Base-by-base conservation (phyloP, 75 land plant species). In the Larix kaempferi region DNA sequence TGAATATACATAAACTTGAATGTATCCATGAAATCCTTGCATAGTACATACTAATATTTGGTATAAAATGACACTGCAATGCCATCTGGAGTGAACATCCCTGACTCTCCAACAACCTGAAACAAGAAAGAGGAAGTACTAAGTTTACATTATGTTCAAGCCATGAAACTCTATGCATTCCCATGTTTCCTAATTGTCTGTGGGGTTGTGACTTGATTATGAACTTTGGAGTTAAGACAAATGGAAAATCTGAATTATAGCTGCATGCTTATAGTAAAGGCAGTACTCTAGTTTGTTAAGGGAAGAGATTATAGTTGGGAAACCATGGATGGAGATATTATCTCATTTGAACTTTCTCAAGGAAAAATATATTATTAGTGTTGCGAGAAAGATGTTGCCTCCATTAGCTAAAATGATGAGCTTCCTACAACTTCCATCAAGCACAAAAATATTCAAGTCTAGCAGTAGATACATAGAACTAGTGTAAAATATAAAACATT, bases 71-170 rank as follows among this genome's bases (percentile, higher is more conserved):
- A 3, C n/a, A 22, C 29, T 23, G 44, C 88, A 74, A 93, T 88
- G 78, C 93, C 97, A 62, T 84, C 89, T 16, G 92, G 94, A 56
- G 88, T 89, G 77, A 91, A 95, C 21, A 93, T 77, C 11, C 91
- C 96, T 63, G 97, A 95, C 76, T 95, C 98, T 75, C 94, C 97
- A 64, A 95, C 97, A 23, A 93, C 91, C 98, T 95, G 86, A 58
- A 76, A 60, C 26, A 33, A 59, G 16, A 58, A 52, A 60, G 16
- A 60, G 73, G 27, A 3, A 37, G 17, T 25, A 78, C 39, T n/a
- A n/a, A 22, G 27, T 39, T 69, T 13, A 49, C 2, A 22, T 59
- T 73, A 44, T 67, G 52, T 23, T 69, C 23, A 69, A 69, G 11
- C 27, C 65, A 25, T 25, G 23, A 22, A 21, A 10, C 21, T 0